Percentiles rank a stretch among this genome's conserved stretches.
Evolutionary conservation across 306 rosid genomes (phyloP).

Genomic region (Acacia confusa): DNA sequence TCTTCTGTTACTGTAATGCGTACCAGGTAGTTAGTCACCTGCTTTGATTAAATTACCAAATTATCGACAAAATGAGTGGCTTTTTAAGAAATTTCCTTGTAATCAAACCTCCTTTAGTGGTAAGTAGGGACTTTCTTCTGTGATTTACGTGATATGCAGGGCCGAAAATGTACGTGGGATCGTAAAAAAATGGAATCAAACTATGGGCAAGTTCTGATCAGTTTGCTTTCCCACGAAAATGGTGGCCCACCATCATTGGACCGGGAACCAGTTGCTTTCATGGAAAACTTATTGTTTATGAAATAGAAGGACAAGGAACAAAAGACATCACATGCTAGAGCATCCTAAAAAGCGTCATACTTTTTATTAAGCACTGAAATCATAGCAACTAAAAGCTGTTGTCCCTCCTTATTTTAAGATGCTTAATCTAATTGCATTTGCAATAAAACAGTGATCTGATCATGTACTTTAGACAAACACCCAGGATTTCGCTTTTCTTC

Average conservation of each 20-base stretch:
- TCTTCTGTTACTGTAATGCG: not conserved
- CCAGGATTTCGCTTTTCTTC: not conserved
- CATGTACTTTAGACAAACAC: constrained; percentile 25
- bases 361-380: constrained; percentile 36
- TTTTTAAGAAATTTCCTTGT: constrained; percentile 8
- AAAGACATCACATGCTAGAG: constrained; percentile 26
- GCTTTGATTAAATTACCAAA: not conserved
- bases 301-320: constrained; percentile 31
- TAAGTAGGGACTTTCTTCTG: constrained; percentile 8
- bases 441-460: constrained; percentile 26
- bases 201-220: not conserved
- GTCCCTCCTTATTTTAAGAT: constrained; percentile 6
- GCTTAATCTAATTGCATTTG: constrained; percentile 22
- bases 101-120: not conserved
- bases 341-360: constrained; percentile 37
- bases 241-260: not conserved
- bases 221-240: not conserved
- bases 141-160: not conserved
- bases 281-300: not conserved
- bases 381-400: constrained; percentile 19
- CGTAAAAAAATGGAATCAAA: constrained; percentile 4
- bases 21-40: not conserved
- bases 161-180: constrained; percentile 12
- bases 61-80: constrained; percentile 10
- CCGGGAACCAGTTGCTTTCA: constrained; percentile 8